Base-by-base conservation (phyloP, 83 land plant species). In the Picea mariana region DNA sequence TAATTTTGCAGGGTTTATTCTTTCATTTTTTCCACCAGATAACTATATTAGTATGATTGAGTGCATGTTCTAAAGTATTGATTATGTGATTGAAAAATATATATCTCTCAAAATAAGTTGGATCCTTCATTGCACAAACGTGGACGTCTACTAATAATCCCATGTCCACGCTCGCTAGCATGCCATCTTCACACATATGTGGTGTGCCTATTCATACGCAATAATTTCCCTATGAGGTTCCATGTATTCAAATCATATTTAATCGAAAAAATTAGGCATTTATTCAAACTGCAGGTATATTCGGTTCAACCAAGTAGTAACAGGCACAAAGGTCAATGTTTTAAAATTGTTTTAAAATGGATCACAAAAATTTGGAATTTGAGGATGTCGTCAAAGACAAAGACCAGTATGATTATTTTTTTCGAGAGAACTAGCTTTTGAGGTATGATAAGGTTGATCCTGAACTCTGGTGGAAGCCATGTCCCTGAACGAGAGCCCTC, bases 81-180 rank as follows among this genome's bases (percentile, higher is more conserved):
- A 81, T 65, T 26, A 81, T 21, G 31, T 67, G 82, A 71, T 81
- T 81, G 75, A 81, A 81, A 55, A 42, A 81, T 7, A 81, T 40
- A n/a, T 67, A 55, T 58, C 82, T n/a, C 23, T 76, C 82, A 31
- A 67, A 68, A 6, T 76, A 5, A 2, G 82, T 9, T 15, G 9
- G 20, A 17, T 65, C 24, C 62, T 81, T 76, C 20, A 44, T 67
- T 8, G 47, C 40, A 47, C 82, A 66, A 12, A 81, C 42, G 17
- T 81, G 82, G 23, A 75, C 82, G 47, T 81, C 82, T 27, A 34
- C 82, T 1, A 81, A 17, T 58, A n/a, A 73, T 81, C n/a, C 82
- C 9, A 87, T 83, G 71, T 91, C 97, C 7, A 85, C 96, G 13
- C 86, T 83, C 7, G 90, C 98, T 38, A 95, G 71, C 40, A 92